A percentile compares a stretch with the other conserved stretches of the same genome.
phyloP scores from a whole-genome alignment of 1,284 basidiomycete genomes.

The Dichomitus squalens region DNA sequence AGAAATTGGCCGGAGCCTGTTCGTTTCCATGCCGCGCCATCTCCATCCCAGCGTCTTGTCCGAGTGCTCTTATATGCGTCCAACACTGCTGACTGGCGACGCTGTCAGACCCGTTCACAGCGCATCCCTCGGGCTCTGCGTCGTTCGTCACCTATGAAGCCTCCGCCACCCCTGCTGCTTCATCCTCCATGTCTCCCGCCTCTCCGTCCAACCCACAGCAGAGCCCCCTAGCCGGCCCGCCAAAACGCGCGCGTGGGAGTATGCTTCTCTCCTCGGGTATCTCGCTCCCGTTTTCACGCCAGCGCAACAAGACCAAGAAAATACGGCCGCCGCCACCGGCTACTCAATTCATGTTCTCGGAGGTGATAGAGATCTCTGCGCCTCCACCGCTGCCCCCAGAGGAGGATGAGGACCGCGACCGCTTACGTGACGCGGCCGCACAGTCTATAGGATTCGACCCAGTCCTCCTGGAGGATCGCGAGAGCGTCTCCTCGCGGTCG shows the following conservation, averaged over 20 bases:
- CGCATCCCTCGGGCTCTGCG: slow-evolving; percentile 30
- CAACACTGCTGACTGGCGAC: slow-evolving; percentile 13
- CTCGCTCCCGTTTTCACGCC: slow-evolving; percentile 33
- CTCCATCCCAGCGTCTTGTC: slow-evolving; percentile 10
- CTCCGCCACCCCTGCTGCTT: slow-evolving; percentile 10
- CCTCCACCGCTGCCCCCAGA: slow-evolving; percentile 46
- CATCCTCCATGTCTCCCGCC: slow-evolving; percentile 12
- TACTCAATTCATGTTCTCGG: slow-evolving; percentile 51
- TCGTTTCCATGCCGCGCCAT: slow-evolving; percentile 11
- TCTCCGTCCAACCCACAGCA: slow-evolving; percentile 14
- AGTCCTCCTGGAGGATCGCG: slow-evolving; percentile 34
- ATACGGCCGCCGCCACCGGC: slow-evolving; percentile 34
- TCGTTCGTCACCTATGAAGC: slow-evolving; percentile 35
- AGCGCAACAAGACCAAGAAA: slow-evolving; percentile 45
- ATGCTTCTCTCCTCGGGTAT: slow-evolving; percentile 22
- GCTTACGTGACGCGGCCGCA: slow-evolving; percentile 72
- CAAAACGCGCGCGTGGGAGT: slow-evolving; percentile 29
- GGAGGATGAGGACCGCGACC: slow-evolving; percentile 71
- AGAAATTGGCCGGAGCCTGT: background rate
- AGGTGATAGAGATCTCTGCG: slow-evolving; percentile 73
- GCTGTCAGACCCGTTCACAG: slow-evolving; percentile 33
- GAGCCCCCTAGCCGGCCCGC: slow-evolving; percentile 10
- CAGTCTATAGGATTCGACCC: slow-evolving; percentile 67
- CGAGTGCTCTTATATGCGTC: slow-evolving; percentile 7
- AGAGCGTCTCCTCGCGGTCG: slow-evolving; percentile 22